Evolutionary conservation across 2,329 filamentous ascomycete genomes (phyloP), one percentile per base, ranked within the genome.

Genomic region (Colletotrichum sp.): DNA sequence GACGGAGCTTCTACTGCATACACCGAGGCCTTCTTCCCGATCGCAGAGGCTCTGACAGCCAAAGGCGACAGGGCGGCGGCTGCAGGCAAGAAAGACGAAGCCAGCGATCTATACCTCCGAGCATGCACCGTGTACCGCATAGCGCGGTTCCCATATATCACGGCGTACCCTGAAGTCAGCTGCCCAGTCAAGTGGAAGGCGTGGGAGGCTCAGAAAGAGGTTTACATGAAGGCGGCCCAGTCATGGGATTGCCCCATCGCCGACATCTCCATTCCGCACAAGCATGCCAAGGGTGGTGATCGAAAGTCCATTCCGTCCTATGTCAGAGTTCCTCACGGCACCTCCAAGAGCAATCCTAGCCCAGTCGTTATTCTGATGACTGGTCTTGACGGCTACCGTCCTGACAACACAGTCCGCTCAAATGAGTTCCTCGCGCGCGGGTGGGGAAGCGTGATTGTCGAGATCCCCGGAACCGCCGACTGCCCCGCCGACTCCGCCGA

Each of bases 111-210:
- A 22, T 95, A 93, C 83, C 88, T 95, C n/a, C 91, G 94, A 27
- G 93, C 93, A 7, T 93, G 93, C 27, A 92, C 93, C 30, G 88
- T 95, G n/a, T 93, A 94, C 83, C 90, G 94, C 69, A 95, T 96
- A 78, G 89, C 93, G 0, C 89, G 94, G 19, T 95, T 96, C 81
- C 94, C 94, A 5, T 89, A 90, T 79, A 86, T 90, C 78, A 83
- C 85, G 5, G 78, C 81, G 5, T 85, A 83, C 66, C 87, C 88
- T 1, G 67, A 75, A 3, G 77, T 86, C 55, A 87, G 80, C 78
- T 85, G 86, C 59, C 81, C 83, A 2, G 81, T 84, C 64, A 93
- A 95, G 83, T 89, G 91, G 78, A 82, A 88, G 32, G 93, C 93
- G 2, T 95, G 93, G 90, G 86, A 89, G 78, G 85, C 88, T 71